Evolutionary conservation across 1,284 basidiomycete species (phyloP).

Genomic region (Ceratobasidium theobromae): DNA sequence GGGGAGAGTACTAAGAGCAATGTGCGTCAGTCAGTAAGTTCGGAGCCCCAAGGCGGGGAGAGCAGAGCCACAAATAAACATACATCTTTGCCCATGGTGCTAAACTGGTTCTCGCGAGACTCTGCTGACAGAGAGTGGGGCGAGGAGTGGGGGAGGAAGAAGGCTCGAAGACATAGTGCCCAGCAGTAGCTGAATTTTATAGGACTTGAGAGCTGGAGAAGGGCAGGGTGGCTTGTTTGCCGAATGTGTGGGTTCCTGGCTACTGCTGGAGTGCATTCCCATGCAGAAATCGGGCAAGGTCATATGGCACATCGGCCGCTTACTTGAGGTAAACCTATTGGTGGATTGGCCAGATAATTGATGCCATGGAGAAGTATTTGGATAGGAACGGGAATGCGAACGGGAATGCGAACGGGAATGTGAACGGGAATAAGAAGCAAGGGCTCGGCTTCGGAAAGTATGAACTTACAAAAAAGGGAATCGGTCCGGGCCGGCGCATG

Average conservation of each 20-base stretch:
- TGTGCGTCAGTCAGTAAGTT: conserved; percentile 2
- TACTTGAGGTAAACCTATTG: not conserved
- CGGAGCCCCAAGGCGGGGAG: conserved; percentile 4
- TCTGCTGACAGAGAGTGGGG: not conserved
- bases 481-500: not conserved
- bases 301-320: not conserved
- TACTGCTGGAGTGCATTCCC: not conserved
- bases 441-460: not conserved
- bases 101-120: not conserved
- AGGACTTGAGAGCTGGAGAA: not conserved
- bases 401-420: not conserved
- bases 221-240: not conserved
- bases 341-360: not conserved
- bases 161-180: not conserved
- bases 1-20: conserved; percentile 18
- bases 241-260: not conserved
- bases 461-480: not conserved
- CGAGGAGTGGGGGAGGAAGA: not conserved
- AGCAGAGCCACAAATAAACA: not conserved
- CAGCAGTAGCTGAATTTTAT: not conserved
- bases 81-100: conserved; percentile 22
- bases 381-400: not conserved
- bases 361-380: not conserved
- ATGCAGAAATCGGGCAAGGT: not conserved
- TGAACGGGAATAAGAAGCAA: not conserved